Evolutionary conservation across 805 yeast species (phyloP).

Genomic region (Candida morakotiae): DNA sequence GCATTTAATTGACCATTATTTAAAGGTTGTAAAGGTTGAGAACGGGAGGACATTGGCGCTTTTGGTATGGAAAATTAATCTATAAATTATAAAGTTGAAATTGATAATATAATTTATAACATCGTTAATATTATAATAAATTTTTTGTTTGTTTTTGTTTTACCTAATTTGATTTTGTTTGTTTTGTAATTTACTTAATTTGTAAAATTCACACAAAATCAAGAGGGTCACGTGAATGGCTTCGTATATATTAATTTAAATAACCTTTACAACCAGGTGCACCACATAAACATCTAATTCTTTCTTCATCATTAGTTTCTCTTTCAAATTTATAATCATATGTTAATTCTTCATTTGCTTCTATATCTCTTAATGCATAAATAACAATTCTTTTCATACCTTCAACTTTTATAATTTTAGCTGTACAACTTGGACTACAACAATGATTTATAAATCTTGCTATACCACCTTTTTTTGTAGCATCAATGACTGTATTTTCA

Average conservation of each 20-base stretch:
- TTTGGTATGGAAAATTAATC: too few species aligned
- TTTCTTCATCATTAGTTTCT: constrained; percentile 81
- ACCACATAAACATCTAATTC: constrained; percentile 92
- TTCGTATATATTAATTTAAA: constrained; percentile 53
- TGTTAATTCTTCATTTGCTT: constrained; percentile 86
- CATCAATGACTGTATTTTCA: constrained; percentile 92
- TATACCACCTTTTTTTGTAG: constrained; percentile 95
- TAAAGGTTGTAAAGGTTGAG: constrained; percentile 53
- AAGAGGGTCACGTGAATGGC: constrained; percentile 4
- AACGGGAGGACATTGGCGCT: constrained; percentile 31
- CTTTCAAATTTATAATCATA: constrained; percentile 95
- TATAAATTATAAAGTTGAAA: background rate
- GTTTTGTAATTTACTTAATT: constrained; percentile 5
- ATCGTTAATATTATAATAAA: constrained; percentile 2
- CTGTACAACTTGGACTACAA: constrained; percentile 96
- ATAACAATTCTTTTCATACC: constrained; percentile 92
- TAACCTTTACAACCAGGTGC: constrained; percentile 92
- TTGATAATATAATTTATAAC: too few species aligned
- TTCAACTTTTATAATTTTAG: constrained; percentile 91
- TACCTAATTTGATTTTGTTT: constrained; percentile 7
- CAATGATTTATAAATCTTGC: constrained; percentile 97
- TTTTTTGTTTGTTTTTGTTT: constrained; percentile 7
- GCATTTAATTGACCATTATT: constrained; percentile 49
- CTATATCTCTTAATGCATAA: constrained; percentile 85
- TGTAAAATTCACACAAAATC: background rate